Base-by-base conservation (phyloP, 2,329 filamentous ascomycete genomes). In the Fusarium chuoi region DNA sequence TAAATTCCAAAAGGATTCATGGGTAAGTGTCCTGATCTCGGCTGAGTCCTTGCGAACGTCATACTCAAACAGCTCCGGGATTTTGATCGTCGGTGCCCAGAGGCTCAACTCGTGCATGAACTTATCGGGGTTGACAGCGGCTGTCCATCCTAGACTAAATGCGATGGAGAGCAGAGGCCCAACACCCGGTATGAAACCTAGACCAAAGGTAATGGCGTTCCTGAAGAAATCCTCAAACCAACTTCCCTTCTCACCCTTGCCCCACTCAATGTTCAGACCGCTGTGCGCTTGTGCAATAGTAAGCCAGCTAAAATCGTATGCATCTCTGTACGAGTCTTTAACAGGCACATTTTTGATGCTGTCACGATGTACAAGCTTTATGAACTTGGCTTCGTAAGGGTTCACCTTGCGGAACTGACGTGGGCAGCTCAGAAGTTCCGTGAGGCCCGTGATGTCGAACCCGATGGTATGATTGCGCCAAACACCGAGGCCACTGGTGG, bases 151-250 rank as follows among this genome's bases (percentile, higher is more conserved):
- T 5, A 58, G n/a, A 13, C 8, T 26, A 1, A 26, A 45, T 1
- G n/a, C 12, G 7, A 46, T 36, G 5, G 41, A 45, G 3, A 46
- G 41, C 0, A 58, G 9, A 14, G 55, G 55, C 1, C 55, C 10
- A 6, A 46, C 13, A 0, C 22, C 17, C 0, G 55, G 55, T 2
- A 28, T 7, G 6, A 58, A 22, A 0, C 30, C n/a, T 5, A 36
- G 17, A 22, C 18, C 10, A 1, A 57, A 36, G 7, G 8, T 12
- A 7, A 46, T 3, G 1, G 30, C 41, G 10, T 57, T 57, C 18
- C 13, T 57, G 9, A 57, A 46, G n/a, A 36, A 51, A 33, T 36
- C 48, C 17, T 51, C 30, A 5, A 51, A 51, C n/a, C 30, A 24
- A 14, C n/a, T 35, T 24, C 48, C 48, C 22, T 51, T 51, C n/a